Evolutionary conservation across 257 asterid genomes (phyloP).

Genomic region (Salvia rosmarinus): DNA sequence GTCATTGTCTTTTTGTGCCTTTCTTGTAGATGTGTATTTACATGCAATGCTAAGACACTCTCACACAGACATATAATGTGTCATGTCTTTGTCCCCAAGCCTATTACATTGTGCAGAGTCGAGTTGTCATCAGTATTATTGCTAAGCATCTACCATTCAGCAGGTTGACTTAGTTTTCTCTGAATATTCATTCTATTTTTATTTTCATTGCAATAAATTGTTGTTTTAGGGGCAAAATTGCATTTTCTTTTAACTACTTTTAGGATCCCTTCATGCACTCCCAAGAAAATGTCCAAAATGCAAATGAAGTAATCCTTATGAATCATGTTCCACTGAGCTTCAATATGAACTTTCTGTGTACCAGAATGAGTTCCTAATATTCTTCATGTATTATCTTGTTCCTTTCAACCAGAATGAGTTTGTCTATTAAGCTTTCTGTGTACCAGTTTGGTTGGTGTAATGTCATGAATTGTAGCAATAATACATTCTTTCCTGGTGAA

Average conservation of each 20-base stretch:
- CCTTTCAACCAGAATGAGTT: slow-evolving; percentile 11
- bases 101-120: not conserved
- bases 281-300: too few relatives aligned
- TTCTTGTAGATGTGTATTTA: not conserved
- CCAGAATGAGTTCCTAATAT: not conserved
- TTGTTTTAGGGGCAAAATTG: not conserved
- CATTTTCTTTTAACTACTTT: too few relatives aligned
- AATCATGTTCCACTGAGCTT: not conserved
- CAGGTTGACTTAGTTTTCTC: not conserved
- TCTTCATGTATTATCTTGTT: not conserved
- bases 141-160: not conserved
- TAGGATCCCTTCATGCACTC: too few relatives aligned
- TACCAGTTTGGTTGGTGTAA: slow-evolving; percentile 10
- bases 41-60: not conserved
- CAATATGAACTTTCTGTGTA: not conserved
- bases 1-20: not conserved
- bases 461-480: slow-evolving; percentile 19
- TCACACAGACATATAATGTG: not conserved
- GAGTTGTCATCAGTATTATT: not conserved
- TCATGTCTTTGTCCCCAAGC: not conserved
- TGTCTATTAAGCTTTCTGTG: not conserved
- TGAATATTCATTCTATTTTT: not conserved
- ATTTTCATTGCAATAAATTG: not conserved
- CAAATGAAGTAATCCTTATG: too few relatives aligned
- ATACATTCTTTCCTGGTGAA: not conserved